phyloP scores from a whole-genome alignment of 2,329 filamentous ascomycete species.

The Thelonectria rubi region DNA sequence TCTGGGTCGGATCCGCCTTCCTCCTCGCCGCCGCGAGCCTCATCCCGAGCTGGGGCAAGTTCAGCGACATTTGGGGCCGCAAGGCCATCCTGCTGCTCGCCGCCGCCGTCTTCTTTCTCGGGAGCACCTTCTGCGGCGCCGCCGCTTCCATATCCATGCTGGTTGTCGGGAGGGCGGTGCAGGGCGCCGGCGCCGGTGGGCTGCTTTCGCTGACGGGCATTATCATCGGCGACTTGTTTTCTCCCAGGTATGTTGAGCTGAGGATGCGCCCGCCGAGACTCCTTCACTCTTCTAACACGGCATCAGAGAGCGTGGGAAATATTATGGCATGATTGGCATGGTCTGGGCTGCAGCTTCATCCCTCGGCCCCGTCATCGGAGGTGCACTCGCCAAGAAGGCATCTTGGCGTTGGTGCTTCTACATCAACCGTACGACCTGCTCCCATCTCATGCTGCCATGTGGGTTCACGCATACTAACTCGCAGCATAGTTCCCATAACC shows the following conservation, averaged over 20 bases:
- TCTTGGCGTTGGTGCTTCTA: constrained; percentile 18
- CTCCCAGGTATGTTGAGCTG: not conserved
- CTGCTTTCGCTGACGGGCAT: constrained; percentile 60
- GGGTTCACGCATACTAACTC: too few relatives aligned
- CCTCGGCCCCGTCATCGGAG: constrained; percentile 3
- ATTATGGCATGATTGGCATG: constrained; percentile 8
- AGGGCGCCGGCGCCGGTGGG: constrained; percentile 60
- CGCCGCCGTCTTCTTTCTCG: constrained; percentile 58
- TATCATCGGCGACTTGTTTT: constrained; percentile 59
- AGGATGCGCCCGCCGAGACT: not conserved
- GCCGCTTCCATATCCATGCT: constrained; percentile 57
- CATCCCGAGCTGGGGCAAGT: constrained; percentile 71
- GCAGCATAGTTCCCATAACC: not conserved
- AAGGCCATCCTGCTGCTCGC: constrained; percentile 60
- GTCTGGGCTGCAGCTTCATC: constrained; percentile 7
- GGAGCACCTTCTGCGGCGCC: constrained; percentile 56
- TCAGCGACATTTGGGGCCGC: constrained; percentile 64
- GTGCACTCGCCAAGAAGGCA: constrained; percentile 3
- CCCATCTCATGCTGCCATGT: not conserved
- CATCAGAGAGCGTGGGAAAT: constrained; percentile 14
- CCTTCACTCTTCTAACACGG: not conserved
- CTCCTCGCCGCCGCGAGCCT: constrained; percentile 70
- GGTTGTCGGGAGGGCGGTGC: constrained; percentile 56
- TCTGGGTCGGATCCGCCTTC: constrained; percentile 76
- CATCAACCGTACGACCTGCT: constrained; percentile 3